Evolutionary conservation across 352 stramenopile genomes (phyloP).

Genomic region (Pythium periplocum): DNA sequence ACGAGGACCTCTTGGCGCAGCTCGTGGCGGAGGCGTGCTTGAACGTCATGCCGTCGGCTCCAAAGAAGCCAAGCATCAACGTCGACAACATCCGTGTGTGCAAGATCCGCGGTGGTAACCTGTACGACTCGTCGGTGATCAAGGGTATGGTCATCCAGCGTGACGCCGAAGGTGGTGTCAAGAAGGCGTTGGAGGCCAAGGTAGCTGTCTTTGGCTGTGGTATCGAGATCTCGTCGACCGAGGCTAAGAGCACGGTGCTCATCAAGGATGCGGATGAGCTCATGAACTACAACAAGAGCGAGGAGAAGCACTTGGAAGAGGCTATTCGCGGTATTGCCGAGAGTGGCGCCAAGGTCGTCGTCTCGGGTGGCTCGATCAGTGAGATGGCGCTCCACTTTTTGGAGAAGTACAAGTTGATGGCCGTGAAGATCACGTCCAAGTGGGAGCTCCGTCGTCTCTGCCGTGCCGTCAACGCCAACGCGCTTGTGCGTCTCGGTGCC

Average conservation of each 20-base stretch:
- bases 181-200: slow-evolving; percentile 91
- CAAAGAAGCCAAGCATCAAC: slow-evolving; percentile 88
- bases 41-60: slow-evolving; percentile 87
- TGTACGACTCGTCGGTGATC: slow-evolving; percentile 95
- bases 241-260: slow-evolving; percentile 99
- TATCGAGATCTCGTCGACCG: slow-evolving; percentile 95
- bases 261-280: slow-evolving; percentile 99
- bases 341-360: slow-evolving; percentile 93
- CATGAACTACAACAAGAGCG: slow-evolving; percentile 99
- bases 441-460: slow-evolving; percentile 98
- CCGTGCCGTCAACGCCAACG: slow-evolving; percentile 94
- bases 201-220: slow-evolving; percentile 97
- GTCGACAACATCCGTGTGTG: slow-evolving; percentile 98
- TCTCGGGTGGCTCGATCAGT: slow-evolving; percentile 94
- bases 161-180: slow-evolving; percentile 90
- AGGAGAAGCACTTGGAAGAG: slow-evolving; percentile 98
- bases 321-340: slow-evolving; percentile 96
- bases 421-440: slow-evolving; percentile 97
- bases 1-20: slow-evolving; percentile 91
- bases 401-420: slow-evolving; percentile 97
- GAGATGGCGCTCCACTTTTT: slow-evolving; percentile 99
- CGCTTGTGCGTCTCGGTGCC: slow-evolving; percentile 95
- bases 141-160: slow-evolving; percentile 97
- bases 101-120: slow-evolving; percentile 96
- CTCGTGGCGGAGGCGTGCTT: slow-evolving; percentile 95